Base-by-base conservation (phyloP, 805 yeast genomes). In the Nakazawaea ernobii region DNA sequence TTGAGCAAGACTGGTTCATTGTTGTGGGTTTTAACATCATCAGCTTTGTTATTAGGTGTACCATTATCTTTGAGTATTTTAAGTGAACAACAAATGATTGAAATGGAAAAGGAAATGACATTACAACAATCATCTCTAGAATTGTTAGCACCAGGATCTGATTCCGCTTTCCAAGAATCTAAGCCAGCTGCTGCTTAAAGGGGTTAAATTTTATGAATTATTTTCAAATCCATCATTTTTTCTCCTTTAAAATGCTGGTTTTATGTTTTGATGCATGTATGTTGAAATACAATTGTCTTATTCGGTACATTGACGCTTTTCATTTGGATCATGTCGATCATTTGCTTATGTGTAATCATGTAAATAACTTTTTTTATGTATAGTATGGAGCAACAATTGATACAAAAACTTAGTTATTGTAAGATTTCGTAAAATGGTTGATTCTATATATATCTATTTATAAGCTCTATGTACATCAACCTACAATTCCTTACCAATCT, bases 1-100 rank as follows among this genome's bases (percentile, higher is more conserved):
- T 69, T 82, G 47, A 60, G 72, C 51, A 81, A 80, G 55, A 73
- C 86, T 51, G 97, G 97, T 52, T 76, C 77, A 56, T 71, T 86
- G 35, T 74, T 91, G 55, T 94, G 98, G 98, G 77, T 85, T 52
- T 54, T 88, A 49, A 82, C 97, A 10, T 83, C 98, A 10, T 79
- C 94, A 37, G 82, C 87, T 37, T 71, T 94, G 58, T 77, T 94
- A 53, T 73, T 94, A 58, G 97, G 97, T 64, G 95, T 90, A 41
- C 99, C 99, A 54, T 76, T 88, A 58, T 83, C 96, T 8, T 74
- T 94, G 59, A 84, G 96, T 45, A 86, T 94, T 58, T 75, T 94
- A 59, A 82, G 90, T 51, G 97, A 92, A 72, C 95, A 90, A 64
- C 97, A 92, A 73, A 78, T 91, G 65, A 81, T 84, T 63, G 97